A percentile compares a stretch with the other conserved stretches of the same genome.
phyloP scores from a whole-genome alignment of 257 asterid species.

The Dorcoceras hygrometricum region DNA sequence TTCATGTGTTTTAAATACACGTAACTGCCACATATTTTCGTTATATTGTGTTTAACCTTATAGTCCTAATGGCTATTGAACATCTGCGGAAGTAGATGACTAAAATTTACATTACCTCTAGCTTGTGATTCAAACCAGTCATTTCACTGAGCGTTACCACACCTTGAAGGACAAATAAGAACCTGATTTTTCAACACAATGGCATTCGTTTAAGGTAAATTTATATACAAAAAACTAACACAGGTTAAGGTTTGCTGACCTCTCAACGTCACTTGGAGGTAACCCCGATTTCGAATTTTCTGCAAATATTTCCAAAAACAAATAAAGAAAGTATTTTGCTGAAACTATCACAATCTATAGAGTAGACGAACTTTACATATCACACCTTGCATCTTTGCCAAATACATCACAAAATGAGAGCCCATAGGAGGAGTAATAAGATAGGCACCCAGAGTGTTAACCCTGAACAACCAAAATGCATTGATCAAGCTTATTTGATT shows the following conservation, averaged over 20 bases:
- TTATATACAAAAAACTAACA: background rate
- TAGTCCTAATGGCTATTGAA: background rate
- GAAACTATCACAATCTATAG: constrained; percentile 1
- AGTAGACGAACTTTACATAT: constrained; percentile 5
- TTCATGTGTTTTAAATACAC: background rate
- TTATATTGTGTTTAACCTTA: background rate
- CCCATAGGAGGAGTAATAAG: constrained; percentile 84
- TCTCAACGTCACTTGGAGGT: constrained; percentile 77
- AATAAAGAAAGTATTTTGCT: constrained; percentile 1
- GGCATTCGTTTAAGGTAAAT: constrained; percentile 2
- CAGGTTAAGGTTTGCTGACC: constrained; percentile 36
- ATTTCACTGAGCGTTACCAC: constrained; percentile 47
- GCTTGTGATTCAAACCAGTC: constrained; percentile 41
- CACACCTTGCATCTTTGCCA: constrained; percentile 94
- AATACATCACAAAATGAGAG: constrained; percentile 87
- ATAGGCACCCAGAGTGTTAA: constrained; percentile 71
- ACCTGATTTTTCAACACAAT: constrained; percentile 43
- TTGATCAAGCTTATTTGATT: constrained; percentile 11
- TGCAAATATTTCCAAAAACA: constrained; percentile 25
- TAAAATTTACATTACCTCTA: constrained; percentile 40
- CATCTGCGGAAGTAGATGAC: background rate
- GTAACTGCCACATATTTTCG: background rate
- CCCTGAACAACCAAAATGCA: constrained; percentile 39
- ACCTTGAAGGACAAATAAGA: constrained; percentile 73
- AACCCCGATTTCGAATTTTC: constrained; percentile 74